phyloP scores from a whole-genome alignment of 1,139 yeast genomes.

The Geotrichum reessii region DNA sequence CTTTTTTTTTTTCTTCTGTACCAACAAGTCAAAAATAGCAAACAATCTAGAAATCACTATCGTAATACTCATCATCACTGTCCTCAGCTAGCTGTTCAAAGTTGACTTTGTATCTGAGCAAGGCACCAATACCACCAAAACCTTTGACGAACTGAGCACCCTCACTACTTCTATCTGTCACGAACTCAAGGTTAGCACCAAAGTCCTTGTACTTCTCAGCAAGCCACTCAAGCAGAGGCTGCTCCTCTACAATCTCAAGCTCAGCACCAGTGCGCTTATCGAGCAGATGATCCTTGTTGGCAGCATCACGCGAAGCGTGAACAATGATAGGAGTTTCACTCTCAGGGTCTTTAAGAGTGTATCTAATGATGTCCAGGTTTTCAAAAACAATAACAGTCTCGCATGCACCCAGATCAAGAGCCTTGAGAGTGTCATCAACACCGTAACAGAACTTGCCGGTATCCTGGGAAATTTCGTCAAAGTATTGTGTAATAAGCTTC shows the following conservation, averaged over 20 bases:
- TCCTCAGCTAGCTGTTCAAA: conserved; percentile 92
- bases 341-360: conserved; percentile 77
- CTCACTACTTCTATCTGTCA: conserved; percentile 92
- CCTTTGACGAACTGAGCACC: conserved; percentile 98
- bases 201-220: conserved; percentile 91
- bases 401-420: conserved; percentile 92
- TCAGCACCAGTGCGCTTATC: conserved; percentile 86
- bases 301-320: conserved; percentile 58
- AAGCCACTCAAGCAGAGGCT: conserved; percentile 88
- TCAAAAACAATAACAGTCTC: conserved; percentile 90
- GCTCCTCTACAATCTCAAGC: conserved; percentile 79
- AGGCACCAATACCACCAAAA: conserved; percentile 97
- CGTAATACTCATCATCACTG: conserved; percentile 83
- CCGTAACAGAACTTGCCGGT: conserved; percentile 97
- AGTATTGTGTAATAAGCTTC: conserved; percentile 84
- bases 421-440: conserved; percentile 91
- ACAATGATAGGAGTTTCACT: conserved; percentile 65
- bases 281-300: conserved; percentile 57
- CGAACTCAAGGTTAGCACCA: conserved; percentile 94
- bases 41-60: conserved; percentile 42
- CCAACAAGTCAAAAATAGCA: neutral
- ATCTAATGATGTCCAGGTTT: conserved; percentile 78
- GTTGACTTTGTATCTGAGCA: conserved; percentile 92
- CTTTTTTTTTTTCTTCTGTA: neutral
- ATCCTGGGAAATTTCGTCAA: conserved; percentile 95